Evolutionary conservation across 441 rosid genomes (phyloP), one percentile per base, ranked within the genome.

Genomic region (Erodium texanum): DNA sequence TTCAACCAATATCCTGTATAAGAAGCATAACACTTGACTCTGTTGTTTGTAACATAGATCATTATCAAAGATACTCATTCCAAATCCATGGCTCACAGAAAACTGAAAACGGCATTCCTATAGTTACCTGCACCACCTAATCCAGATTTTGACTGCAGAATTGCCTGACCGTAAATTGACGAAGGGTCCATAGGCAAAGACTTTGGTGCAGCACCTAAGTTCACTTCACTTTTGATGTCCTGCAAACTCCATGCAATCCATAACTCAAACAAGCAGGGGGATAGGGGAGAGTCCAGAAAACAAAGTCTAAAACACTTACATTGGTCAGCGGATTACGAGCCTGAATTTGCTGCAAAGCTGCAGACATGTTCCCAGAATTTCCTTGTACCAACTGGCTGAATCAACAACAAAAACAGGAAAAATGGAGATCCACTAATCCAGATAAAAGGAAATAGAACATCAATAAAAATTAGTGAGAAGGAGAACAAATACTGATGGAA

Each of bases 341-440:
- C 74, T 78, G 87, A 50, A 83, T 80, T 74, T 79, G 89, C 71
- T 83, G 91, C 79, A 86, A 61, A 74, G 87, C 76, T 5, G 82
- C 72, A 36, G 87, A 72, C 68, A 86, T 76, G 74, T 81, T 83
- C 75, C 84, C 86, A 64, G 86, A 66, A 71, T 71, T 86, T 70
- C 88, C 84, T 66, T 84, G 93, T 70, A 79, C 71, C 76, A 84
- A 74, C 79, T 82, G 89, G 75, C 91, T 88, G 89, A 72, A 75
- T 69, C 56, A 68, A 70, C 64, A 68, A 66, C 41, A 7, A 74
- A 22, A 62, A 72, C 23, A 24, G 65, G n/a, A 34, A 52, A 69
- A 41, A 66, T 68, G 22, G 70, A 69, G 11, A 58, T 68, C 65
- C 34, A 69, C 54, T 62, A 67, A 59, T 69, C 66, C 9, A 58